Base-by-base conservation (phyloP, 2,329 filamentous ascomycete genomes). In the Paraconiothyrium sp. region DNA sequence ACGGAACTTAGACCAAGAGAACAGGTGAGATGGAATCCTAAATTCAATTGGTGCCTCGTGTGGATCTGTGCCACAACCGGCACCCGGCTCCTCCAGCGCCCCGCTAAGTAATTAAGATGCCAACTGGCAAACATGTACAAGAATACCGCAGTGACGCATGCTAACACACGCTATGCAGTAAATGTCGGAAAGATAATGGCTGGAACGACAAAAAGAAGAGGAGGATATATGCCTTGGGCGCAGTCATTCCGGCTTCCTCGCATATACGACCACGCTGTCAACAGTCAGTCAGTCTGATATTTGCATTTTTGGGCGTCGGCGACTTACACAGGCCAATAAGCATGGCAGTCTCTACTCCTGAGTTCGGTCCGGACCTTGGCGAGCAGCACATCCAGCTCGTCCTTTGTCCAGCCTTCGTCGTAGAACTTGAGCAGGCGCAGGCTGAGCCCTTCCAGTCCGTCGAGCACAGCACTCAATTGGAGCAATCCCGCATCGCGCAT, bases 241-340 rank as follows among this genome's bases (percentile, higher is more conserved):
- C n/a, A 4, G 11, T 39, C n/a, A 52, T 13, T 52, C 49, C 10
- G 61, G 58, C 41, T 64, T 64, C 35, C 32, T 50, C 20, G 34
- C 58, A 49, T 64, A 64, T 11, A 64, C 55, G 34, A 56, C 61
- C 16, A 48, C 16, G 34, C 54, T 58, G 37, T 44, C 2, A 2
- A 32, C n/a, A 9, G 20, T 57, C 34, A 58, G 37, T 43, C 22
- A n/a, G 16, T 24, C 39, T 8, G 6, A 7, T 9, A 7, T 5
- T 5, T n/a, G 7, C 2, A 5, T 2, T 7, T 8, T 41, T 4
- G 37, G 8, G 22, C n/a, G 5, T 1, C 30, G 22, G 14, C 52
- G 5, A 72, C 72, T 72, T 57, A 75, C 72, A 73, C 41, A 24
- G 73, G 70, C 71, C 68, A 74, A 64, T 72, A 75, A 50, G 70